phyloP scores from a whole-genome alignment of 2,329 filamentous ascomycete genomes.

The Fusarium torreyae region DNA sequence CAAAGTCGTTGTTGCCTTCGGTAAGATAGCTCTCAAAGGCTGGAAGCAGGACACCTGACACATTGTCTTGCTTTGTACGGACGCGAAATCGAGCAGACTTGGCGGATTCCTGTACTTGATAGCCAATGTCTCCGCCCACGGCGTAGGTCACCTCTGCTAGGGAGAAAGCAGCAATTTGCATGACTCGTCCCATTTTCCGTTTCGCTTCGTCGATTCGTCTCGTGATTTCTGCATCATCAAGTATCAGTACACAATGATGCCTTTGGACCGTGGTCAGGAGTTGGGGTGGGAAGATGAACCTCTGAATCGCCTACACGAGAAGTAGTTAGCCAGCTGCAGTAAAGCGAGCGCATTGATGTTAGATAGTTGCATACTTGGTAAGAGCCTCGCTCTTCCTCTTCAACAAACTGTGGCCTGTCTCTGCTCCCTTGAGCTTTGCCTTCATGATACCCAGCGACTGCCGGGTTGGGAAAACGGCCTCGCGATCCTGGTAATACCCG shows the following conservation, averaged over 20 bases:
- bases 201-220: slow-evolving; percentile 98
- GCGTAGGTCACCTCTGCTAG: slow-evolving; percentile 98
- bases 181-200: slow-evolving; percentile 98
- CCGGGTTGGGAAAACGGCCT: slow-evolving; percentile 97
- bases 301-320: slow-evolving; percentile 83
- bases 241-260: slow-evolving; percentile 37
- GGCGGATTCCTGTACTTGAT: slow-evolving; percentile 97
- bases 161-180: slow-evolving; percentile 99
- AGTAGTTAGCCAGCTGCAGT: slow-evolving; percentile 11
- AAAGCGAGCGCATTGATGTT: background rate
- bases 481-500: slow-evolving; percentile 78
- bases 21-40: slow-evolving; percentile 92
- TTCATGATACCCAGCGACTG: slow-evolving; percentile 99
- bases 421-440: slow-evolving; percentile 93
- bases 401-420: slow-evolving; percentile 91
- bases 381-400: slow-evolving; percentile 99
- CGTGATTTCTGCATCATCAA: slow-evolving; percentile 82
- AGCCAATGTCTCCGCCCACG: slow-evolving; percentile 94
- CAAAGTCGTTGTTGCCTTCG: slow-evolving; percentile 95
- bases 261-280: background rate
- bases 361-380: slow-evolving; percentile 79
- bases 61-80: slow-evolving; percentile 97
- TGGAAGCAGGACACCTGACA: slow-evolving; percentile 94
- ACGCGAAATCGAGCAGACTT: slow-evolving; percentile 94
- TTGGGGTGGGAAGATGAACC: slow-evolving; percentile 63